These are phyloP conservation scores for Fusarium devonianum DNA, from an alignment of 2,329 filamentous ascomycete species.

Conservation along the genomic window DNA sequence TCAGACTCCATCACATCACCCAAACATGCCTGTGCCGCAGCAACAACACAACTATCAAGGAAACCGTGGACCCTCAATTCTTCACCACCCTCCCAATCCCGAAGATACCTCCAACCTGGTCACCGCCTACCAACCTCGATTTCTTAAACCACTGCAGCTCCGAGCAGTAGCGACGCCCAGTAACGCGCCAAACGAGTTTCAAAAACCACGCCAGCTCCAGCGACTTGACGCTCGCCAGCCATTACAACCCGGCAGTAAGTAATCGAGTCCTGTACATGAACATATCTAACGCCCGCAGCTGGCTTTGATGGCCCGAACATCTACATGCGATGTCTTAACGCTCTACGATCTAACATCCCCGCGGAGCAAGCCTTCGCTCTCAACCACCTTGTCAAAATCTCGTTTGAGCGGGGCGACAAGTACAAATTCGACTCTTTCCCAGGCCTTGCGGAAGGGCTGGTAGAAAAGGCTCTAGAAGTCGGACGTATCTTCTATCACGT, in stretches of 20 bases:
- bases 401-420: constrained; percentile 91
- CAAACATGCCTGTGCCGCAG: constrained; percentile 44
- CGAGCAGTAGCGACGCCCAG: constrained; percentile 78
- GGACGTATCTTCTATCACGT: constrained; percentile 82
- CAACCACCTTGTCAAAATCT: constrained; percentile 94
- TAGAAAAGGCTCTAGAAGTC: constrained; percentile 83
- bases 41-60: constrained; percentile 41
- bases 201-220: constrained; percentile 53
- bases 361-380: constrained; percentile 91
- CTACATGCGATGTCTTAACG: constrained; percentile 85
- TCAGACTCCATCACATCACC: constrained; percentile 46
- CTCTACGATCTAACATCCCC: constrained; percentile 79
- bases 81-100: constrained; percentile 61
- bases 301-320: constrained; percentile 84
- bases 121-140: constrained; percentile 73
- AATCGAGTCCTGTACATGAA: not conserved
- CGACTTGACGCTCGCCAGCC: constrained; percentile 51
- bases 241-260: constrained; percentile 68
- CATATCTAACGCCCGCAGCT: constrained; percentile 43
- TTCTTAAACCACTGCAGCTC: constrained; percentile 68
- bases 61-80: constrained; percentile 53
- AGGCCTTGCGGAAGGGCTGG: constrained; percentile 84
- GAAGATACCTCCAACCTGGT: constrained; percentile 68
- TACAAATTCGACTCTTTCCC: constrained; percentile 94
- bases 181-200: constrained; percentile 74